Evolutionary conservation across 352 stramenopile species (phyloP).

Genomic region (Phytophthora boehmeriae): DNA sequence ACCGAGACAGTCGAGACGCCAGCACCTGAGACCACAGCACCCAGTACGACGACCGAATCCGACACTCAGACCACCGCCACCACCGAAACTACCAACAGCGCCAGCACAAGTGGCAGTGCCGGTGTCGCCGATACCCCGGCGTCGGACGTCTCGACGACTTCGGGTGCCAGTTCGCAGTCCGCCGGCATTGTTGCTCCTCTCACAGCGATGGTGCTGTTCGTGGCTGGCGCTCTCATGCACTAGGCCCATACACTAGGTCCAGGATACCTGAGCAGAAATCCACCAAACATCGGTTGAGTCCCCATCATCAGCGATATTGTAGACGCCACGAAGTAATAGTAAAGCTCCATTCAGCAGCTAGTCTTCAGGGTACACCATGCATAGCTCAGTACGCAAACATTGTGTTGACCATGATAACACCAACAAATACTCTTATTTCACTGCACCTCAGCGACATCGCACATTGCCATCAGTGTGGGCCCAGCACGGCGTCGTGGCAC

Average conservation of each 20-base stretch:
- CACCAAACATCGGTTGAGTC: not conserved
- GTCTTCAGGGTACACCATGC: too few species aligned
- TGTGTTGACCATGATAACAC: too few species aligned
- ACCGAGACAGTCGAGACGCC: not conserved
- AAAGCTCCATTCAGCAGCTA: too few species aligned
- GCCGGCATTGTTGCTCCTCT: not conserved
- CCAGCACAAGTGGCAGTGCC: not conserved
- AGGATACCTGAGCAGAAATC: not conserved
- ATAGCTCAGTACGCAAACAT: too few species aligned
- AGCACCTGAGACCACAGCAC: not conserved
- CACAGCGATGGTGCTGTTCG: slow-evolving; percentile 6
- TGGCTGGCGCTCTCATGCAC: slow-evolving; percentile 2
- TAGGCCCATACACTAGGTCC: slow-evolving; percentile 4
- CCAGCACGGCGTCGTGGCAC: too few species aligned
- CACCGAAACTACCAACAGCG: not conserved
- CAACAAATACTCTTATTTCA: too few species aligned
- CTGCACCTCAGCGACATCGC: too few species aligned
- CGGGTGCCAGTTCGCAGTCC: not conserved
- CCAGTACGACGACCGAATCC: not conserved
- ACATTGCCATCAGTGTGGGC: too few species aligned
- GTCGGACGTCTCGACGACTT: slow-evolving; percentile 9
- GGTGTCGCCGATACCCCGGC: not conserved
- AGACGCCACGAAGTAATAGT: too few species aligned
- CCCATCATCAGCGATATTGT: not conserved
- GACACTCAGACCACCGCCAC: not conserved